Evolutionary conservation across 208 protist species (phyloP).

Genomic region (Leishmania amazonensis): DNA sequence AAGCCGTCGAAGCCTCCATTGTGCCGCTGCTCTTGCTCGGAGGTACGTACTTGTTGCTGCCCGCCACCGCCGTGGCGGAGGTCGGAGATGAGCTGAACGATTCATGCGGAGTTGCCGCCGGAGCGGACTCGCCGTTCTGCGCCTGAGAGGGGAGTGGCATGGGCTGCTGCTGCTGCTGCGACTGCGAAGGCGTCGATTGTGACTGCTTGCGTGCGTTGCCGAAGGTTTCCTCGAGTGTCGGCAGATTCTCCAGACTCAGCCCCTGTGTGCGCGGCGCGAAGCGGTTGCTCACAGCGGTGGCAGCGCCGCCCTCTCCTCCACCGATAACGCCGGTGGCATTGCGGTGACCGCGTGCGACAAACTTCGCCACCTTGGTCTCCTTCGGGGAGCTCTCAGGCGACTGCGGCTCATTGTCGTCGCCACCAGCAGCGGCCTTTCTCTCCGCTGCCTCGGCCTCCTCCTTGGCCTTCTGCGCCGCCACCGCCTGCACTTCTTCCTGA

Average conservation of each 20-base stretch:
- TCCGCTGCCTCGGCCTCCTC: constrained; percentile 18
- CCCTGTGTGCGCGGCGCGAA: constrained; percentile 11
- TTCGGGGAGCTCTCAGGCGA: constrained; percentile 13
- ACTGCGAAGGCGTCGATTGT: neutral
- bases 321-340: constrained; percentile 58
- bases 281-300: neutral
- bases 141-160: neutral
- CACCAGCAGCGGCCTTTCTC: constrained; percentile 1
- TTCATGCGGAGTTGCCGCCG: neutral
- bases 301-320: constrained; percentile 8
- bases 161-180: constrained; percentile 2
- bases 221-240: constrained; percentile 65
- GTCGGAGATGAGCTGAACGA: neutral
- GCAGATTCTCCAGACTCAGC: constrained; percentile 54
- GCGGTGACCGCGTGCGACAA: constrained; percentile 70
- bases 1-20: constrained; percentile 2
- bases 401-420: neutral
- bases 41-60: constrained; percentile 13
- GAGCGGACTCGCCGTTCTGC: constrained; percentile 8
- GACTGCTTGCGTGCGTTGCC: constrained; percentile 35
- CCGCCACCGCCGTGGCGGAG: neutral
- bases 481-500: constrained; percentile 16
- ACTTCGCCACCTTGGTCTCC: constrained; percentile 56
- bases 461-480: constrained; percentile 25
- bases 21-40: constrained; percentile 4